phyloP scores from a whole-genome alignment of 2,329 filamentous ascomycete genomes.

The Alternaria arbusti region DNA sequence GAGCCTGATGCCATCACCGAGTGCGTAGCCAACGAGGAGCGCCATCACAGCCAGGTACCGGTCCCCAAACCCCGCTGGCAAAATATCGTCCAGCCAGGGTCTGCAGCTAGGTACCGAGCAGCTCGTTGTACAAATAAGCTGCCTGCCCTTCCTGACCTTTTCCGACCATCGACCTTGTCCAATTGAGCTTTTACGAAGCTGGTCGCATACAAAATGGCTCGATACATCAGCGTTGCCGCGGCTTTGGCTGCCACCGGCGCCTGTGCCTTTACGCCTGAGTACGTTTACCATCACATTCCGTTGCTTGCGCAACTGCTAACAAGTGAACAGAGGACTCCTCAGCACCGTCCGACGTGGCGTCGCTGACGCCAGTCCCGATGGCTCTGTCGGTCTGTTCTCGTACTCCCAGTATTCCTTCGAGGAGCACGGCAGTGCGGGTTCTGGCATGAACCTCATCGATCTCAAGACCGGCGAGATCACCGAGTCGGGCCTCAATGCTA shows the following conservation, averaged over 20 bases:
- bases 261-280: conserved; percentile 45
- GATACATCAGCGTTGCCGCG: conserved; percentile 40
- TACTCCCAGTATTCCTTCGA: conserved; percentile 82
- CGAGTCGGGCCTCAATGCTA: conserved; percentile 38
- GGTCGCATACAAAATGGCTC: conserved; percentile 42
- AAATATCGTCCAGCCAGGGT: conserved; percentile 11
- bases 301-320: neutral
- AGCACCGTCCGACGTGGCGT: conserved; percentile 75
- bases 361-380: conserved; percentile 70
- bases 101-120: conserved; percentile 1
- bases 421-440: conserved; percentile 65
- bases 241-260: conserved; percentile 43
- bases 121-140: conserved; percentile 32
- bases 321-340: conserved; percentile 57
- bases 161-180: conserved; percentile 29
- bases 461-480: conserved; percentile 42
- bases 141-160: conserved; percentile 17
- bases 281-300: conserved; percentile 10
- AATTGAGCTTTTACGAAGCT: conserved; percentile 36
- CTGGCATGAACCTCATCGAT: conserved; percentile 54
- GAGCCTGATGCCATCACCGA: conserved; percentile 28
- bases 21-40: conserved; percentile 7
- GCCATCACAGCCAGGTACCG: conserved; percentile 15
- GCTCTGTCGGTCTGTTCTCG: conserved; percentile 69
- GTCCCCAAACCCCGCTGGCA: conserved; percentile 15